Conservation (phyloP, 2,329 filamentous ascomycete genomes). For the Claviceps spartinae region DNA sequence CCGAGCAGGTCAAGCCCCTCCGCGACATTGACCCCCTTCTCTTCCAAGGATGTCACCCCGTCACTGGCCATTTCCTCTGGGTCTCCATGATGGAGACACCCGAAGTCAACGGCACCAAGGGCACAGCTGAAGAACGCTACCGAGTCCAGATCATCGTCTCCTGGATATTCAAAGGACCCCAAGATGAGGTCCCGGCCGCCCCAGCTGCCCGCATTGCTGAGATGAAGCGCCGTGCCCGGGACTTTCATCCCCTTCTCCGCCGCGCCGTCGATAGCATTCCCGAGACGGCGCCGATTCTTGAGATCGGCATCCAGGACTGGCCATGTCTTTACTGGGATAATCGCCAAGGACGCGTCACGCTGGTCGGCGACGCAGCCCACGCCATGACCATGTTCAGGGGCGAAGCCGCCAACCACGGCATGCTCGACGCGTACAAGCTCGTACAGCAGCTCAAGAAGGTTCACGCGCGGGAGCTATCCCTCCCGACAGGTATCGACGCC, state of each 20-base stretch:
- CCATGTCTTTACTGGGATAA: constrained; percentile 28
- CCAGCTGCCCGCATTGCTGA: constrained; percentile 20
- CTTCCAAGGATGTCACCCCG: constrained; percentile 39
- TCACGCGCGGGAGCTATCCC: constrained; percentile 5
- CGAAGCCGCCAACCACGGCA: constrained; percentile 26
- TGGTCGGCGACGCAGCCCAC: constrained; percentile 42
- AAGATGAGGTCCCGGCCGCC: constrained; percentile 20
- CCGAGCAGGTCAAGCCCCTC: constrained; percentile 24
- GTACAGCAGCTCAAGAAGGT: constrained; percentile 11
- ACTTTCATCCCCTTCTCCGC: constrained; percentile 25
- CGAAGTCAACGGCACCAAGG: constrained; percentile 20
- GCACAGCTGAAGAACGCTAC: constrained; percentile 20
- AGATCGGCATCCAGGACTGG: constrained; percentile 24
- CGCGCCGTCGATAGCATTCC: constrained; percentile 30
- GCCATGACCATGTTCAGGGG: constrained; percentile 44
- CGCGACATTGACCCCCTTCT: constrained; percentile 38
- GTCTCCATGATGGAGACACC: constrained; percentile 32
- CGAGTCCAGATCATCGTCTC: constrained; percentile 32
- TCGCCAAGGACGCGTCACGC: constrained; percentile 27
- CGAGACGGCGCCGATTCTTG: constrained; percentile 22
- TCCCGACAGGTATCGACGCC: constrained; percentile 10
- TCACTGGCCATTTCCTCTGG: constrained; percentile 35
- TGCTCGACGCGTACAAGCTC: constrained; percentile 24
- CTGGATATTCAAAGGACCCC: constrained; percentile 25
- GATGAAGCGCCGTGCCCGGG: constrained; percentile 24